Conservation (phyloP, 2,329 filamentous ascomycete genomes). For the Geosmithia putterillii region DNA sequence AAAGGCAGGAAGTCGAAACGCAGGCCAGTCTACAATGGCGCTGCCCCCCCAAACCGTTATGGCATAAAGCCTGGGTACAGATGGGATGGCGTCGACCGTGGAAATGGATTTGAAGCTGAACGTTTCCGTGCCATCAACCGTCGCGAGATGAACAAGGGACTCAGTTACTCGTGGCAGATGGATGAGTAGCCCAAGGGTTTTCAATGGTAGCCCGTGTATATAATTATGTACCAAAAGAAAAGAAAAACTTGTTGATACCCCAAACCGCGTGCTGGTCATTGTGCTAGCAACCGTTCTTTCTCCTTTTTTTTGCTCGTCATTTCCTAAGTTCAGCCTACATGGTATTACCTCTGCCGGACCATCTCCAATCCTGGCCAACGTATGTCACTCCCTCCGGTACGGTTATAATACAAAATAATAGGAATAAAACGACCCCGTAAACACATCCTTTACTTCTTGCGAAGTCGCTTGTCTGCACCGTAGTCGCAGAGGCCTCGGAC, state of each 20-base stretch:
- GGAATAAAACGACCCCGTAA: no score
- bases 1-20: constrained; percentile 20
- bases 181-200: constrained; percentile 77
- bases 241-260: background rate
- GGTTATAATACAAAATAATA: background rate
- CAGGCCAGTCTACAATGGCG: constrained; percentile 64
- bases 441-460: constrained; percentile 21
- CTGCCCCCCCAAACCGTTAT: constrained; percentile 82
- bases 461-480: constrained; percentile 39
- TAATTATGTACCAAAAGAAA: background rate
- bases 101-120: constrained; percentile 87
- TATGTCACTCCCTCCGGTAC: no score
- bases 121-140: constrained; percentile 82
- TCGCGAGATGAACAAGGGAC: constrained; percentile 59
- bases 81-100: constrained; percentile 93
- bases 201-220: background rate
- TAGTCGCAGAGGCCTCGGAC: constrained; percentile 44
- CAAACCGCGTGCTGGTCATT: background rate
- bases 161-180: constrained; percentile 95
- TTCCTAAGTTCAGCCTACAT: background rate
- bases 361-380: background rate
- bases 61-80: constrained; percentile 83
- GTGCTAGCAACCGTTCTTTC: background rate
- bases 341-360: background rate
- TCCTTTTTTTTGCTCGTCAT: background rate